phyloP scores from a whole-genome alignment of 306 rosid species.

The Cucumis melo region DNA sequence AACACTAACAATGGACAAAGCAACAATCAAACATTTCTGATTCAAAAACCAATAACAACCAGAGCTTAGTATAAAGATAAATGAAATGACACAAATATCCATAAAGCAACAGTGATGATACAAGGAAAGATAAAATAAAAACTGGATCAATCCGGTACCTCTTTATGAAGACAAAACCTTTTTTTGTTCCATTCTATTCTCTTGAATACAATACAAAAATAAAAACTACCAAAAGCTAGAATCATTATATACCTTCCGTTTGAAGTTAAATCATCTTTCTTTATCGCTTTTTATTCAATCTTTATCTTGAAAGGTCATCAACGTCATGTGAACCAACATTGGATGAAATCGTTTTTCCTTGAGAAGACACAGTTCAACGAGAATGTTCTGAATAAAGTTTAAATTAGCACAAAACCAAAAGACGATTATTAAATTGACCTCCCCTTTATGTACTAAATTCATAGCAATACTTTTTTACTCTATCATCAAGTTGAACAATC shows the following conservation, averaged over 20 bases:
- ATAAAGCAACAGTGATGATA: too few species aligned
- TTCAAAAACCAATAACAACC: too few species aligned
- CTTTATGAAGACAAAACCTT: not conserved
- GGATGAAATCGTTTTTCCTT: constrained; percentile 21
- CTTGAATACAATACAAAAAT: not conserved
- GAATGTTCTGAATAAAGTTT: constrained; percentile 8
- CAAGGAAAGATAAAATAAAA: too few species aligned
- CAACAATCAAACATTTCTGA: too few species aligned
- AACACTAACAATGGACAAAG: too few species aligned
- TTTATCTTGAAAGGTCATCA: constrained; percentile 49
- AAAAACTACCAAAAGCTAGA: not conserved
- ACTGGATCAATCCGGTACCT: not conserved
- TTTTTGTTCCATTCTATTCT: not conserved
- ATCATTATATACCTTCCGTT: constrained; percentile 39
- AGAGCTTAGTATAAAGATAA: too few species aligned
- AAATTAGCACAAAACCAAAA: constrained; percentile 6
- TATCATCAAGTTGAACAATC: constrained; percentile 16
- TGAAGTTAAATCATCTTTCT: constrained; percentile 35
- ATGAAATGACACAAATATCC: too few species aligned
- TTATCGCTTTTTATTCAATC: constrained; percentile 51
- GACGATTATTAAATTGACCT: constrained; percentile 12
- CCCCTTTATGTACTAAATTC: constrained; percentile 5
- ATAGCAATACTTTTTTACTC: constrained; percentile 6
- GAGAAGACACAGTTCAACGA: constrained; percentile 25
- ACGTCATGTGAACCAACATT: constrained; percentile 24